Base-by-base conservation (phyloP, 2,329 filamentous ascomycete species). In the Alternaria longipes region DNA sequence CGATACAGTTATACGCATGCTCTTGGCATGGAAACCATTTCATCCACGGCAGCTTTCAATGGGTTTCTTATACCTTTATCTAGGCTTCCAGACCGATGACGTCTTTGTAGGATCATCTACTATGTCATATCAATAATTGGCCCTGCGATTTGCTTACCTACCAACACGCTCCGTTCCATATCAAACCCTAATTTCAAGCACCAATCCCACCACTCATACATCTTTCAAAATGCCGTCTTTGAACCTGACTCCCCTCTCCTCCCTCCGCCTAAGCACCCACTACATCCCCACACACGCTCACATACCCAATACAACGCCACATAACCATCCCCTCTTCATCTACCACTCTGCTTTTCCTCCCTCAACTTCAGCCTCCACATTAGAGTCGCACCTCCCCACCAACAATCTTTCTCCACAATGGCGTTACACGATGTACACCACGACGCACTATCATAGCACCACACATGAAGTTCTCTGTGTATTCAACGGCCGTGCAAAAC, bases 391-490 rank as follows among this genome's bases (percentile, higher is more conserved):
- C 64, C 81, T 92, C 6, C 71, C 73, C 7, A 70, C 74, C 4
- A 74, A 86, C 16, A 84, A 83, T 8, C 85, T 87, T 34, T 72
- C 70, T 1, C 88, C 90, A 0, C 86, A 89, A 71, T 91, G 89
- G 89, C 83, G 86, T 26, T 91, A 88, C 76, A 87, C 87, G 16
- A 91, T 91, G 89, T 91, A 89, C 75, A 76, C 74, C 36, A 85
- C 83, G 6, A 87, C 84, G 1, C 89, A 91, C 77, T 92, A 89
- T 74, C 89, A 92, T 78, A 87, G 82, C 68, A 91, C 84, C 0
- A 84, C 86, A 0, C 89, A 91, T 72, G 89, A 91, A 78, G 84
- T 91, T 3, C 83, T 92, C 3, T 86, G 83, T 66, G 83, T 91
- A 49, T 82, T 84, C 42, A 77, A 77, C 3, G 89, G 90, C 0